Conservation (phyloP, 169 alveolate genomes). For the Amoebophrya sp. region DNA sequence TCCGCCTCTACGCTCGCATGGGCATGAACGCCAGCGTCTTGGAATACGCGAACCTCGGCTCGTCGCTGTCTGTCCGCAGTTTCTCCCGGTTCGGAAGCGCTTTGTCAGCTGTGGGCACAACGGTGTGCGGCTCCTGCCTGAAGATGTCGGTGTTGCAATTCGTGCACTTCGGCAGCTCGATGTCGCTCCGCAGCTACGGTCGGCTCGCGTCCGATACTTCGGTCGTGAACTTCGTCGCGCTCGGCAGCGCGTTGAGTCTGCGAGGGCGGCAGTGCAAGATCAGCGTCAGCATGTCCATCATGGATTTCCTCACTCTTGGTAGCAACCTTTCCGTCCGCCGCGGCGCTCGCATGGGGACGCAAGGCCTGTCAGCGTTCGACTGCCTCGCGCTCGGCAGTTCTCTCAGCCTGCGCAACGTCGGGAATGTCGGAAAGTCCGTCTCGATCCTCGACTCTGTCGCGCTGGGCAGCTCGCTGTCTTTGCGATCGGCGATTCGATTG, state of each 20-base stretch:
- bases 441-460: not conserved
- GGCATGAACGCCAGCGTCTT: not conserved
- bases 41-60: not conserved
- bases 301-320: not conserved
- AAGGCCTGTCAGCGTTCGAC: not conserved
- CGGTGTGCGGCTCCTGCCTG: not conserved
- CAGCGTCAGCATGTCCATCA: not conserved
- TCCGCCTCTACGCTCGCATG: not conserved
- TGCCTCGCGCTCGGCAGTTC: not conserved
- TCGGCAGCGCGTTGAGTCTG: not conserved
- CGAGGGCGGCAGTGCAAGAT: too few relatives aligned
- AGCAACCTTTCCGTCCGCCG: not conserved
- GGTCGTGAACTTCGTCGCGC: not conserved
- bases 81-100: constrained; percentile 23
- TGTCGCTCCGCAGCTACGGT: not conserved
- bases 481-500: not conserved
- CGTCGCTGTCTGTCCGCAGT: not conserved
- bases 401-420: not conserved
- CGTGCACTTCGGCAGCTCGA: not conserved
- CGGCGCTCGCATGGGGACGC: not conserved
- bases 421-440: not conserved
- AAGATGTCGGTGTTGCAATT: not conserved
- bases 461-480: constrained; percentile 12
- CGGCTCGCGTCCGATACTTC: not conserved
- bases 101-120: not conserved